Evolutionary conservation across 2,329 filamentous ascomycete species (phyloP), one percentile per base, ranked within the genome.

Genomic region (Sordariomycetes sp.): DNA sequence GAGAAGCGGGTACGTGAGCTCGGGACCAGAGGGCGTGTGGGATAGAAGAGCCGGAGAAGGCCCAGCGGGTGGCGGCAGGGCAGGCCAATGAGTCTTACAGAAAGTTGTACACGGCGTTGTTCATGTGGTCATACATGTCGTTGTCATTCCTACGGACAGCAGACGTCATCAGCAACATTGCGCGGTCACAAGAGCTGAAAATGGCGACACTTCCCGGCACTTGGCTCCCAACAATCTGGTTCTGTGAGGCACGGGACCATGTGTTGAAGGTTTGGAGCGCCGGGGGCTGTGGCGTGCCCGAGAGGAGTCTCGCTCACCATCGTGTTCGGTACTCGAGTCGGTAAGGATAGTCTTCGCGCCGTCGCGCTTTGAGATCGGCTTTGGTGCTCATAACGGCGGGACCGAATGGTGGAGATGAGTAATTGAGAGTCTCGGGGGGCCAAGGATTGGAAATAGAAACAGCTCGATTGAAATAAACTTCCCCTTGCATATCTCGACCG

Each of bases 81-180:
- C n/a, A 46, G 12, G 14, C 21, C 16, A 31, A 10, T 5, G 14
- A 29, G n/a, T 16, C 66, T 52, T 56, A 79, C 70, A 93, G 70
- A 41, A 83, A 81, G 48, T 84, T 84, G 59, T 94, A 94, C 35
- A 92, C 71, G 26, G 79, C 83, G 53, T 94, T 94, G 63, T 94
- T 94, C 68, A 94, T 77, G 54, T 96, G 90, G 40, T 85, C 72
- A 58, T 92, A 94, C 84, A 93, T 92, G 63, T 94, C 87, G 53
- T 94, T 94, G 59, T 94, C 87, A 55, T 76, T 79, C 86, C 86
- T 88, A 37, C 16, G 35, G n/a, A n/a, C n/a, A n/a, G n/a, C n/a
- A n/a, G n/a, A n/a, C n/a, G n/a, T n/a, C n/a, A n/a, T n/a, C n/a
- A n/a, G n/a, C n/a, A n/a, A n/a, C n/a, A n/a, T n/a, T n/a, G n/a